Conservation (phyloP, 2,329 filamentous ascomycete genomes). For the Bipolaris sorokiniana region DNA sequence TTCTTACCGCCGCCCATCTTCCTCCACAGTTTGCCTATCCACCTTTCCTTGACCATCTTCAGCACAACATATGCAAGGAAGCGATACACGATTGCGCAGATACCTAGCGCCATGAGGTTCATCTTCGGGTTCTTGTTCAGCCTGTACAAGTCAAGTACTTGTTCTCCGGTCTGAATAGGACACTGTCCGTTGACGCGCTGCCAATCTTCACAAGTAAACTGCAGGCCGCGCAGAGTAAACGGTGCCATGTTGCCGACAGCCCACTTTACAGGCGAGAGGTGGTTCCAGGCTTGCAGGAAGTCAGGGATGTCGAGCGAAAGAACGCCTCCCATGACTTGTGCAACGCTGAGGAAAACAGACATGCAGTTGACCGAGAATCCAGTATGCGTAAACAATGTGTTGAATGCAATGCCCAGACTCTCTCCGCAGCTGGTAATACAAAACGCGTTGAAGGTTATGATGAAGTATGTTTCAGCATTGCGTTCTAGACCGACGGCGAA, state of each 20-base stretch:
- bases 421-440: conserved; percentile 77
- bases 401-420: conserved; percentile 79
- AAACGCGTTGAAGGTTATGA: conserved; percentile 71
- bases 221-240: conserved; percentile 66
- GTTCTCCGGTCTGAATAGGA: conserved; percentile 67
- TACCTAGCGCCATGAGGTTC: conserved; percentile 68
- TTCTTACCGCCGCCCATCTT: conserved; percentile 29
- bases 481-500: conserved; percentile 70
- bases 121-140: conserved; percentile 66
- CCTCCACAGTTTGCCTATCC: conserved; percentile 49
- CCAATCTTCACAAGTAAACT: conserved; percentile 67
- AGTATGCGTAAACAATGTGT: conserved; percentile 75
- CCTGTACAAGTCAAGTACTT: conserved; percentile 71
- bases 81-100: conserved; percentile 69
- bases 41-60: conserved; percentile 61
- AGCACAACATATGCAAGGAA: conserved; percentile 66
- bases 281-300: conserved; percentile 63
- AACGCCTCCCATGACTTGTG: conserved; percentile 66
- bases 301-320: conserved; percentile 11
- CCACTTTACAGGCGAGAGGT: conserved; percentile 75
- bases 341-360: conserved; percentile 71
- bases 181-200: conserved; percentile 69
- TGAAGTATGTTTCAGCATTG: conserved; percentile 69
- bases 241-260: conserved; percentile 69
- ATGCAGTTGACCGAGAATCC: conserved; percentile 79